Evolutionary conservation across 1,284 basidiomycete species (phyloP).

Genomic region (Pulchroboletus neoregius): DNA sequence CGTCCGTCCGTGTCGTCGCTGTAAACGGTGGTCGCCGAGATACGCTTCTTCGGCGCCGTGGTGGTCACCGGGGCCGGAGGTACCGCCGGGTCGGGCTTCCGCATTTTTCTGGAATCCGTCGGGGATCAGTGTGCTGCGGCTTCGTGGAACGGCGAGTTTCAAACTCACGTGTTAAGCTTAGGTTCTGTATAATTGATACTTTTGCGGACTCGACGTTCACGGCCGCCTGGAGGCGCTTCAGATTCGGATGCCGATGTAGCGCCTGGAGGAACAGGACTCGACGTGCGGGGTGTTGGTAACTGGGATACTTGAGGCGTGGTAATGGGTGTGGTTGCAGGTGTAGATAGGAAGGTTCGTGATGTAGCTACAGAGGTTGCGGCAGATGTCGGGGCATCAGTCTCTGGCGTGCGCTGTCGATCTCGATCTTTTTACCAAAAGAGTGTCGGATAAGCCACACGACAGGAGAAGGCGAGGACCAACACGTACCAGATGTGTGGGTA

Average conservation of each 20-base stretch:
- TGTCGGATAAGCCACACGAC: conserved; percentile 9
- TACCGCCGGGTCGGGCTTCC: conserved; percentile 70
- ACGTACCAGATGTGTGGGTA: conserved; percentile 35
- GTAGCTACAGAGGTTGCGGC: conserved; percentile 35
- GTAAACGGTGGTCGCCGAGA: conserved; percentile 27
- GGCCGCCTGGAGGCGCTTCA: conserved; percentile 39
- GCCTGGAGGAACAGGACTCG: conserved; percentile 44
- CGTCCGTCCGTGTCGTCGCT: conserved; percentile 30
- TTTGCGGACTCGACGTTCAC: conserved; percentile 70
- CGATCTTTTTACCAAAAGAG: conserved; percentile 34
- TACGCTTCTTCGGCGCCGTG: conserved; percentile 30
- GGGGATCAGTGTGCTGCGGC: conserved; percentile 12
- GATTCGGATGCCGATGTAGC: conserved; percentile 35
- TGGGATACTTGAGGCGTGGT: conserved; percentile 33
- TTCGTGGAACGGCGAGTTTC: conserved; percentile 1
- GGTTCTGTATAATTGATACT: conserved; percentile 88
- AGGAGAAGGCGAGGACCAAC: neutral
- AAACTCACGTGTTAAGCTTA: conserved; percentile 80
- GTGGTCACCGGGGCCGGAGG: conserved; percentile 34
- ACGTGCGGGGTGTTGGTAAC: conserved; percentile 43
- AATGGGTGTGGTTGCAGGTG: conserved; percentile 41
- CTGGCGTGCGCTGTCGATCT: conserved; percentile 39
- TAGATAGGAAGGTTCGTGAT: conserved; percentile 40
- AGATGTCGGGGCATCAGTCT: conserved; percentile 36
- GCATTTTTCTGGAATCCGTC: conserved; percentile 70